These are phyloP conservation scores for Colletotrichum trifolii DNA, from an alignment of 2,329 filamentous ascomycete genomes.

Conservation along the genomic window DNA sequence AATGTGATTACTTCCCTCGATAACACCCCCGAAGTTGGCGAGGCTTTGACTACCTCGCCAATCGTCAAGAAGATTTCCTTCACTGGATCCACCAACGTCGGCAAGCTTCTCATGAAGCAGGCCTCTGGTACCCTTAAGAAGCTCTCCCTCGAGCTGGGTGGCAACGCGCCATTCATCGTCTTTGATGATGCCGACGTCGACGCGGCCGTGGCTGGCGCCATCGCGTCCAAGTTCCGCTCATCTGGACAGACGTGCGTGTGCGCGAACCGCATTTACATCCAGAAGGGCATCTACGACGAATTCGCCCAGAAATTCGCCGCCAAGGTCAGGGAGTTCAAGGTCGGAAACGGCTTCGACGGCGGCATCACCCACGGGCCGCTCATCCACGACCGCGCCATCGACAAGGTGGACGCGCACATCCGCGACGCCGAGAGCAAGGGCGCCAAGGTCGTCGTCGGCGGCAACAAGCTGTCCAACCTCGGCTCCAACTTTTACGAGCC, in stretches of 20 bases:
- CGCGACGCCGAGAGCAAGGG: conserved; percentile 83
- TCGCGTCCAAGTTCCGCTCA: conserved; percentile 91
- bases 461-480: conserved; percentile 69
- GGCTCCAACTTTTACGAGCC: conserved; percentile 90
- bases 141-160: conserved; percentile 88
- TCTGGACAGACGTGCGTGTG: conserved; percentile 97
- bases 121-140: conserved; percentile 85
- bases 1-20: conserved; percentile 85
- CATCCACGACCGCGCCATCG: conserved; percentile 84
- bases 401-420: conserved; percentile 84
- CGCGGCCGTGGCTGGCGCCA: conserved; percentile 81
- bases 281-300: conserved; percentile 79
- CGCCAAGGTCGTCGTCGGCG: conserved; percentile 79
- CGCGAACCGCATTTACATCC: conserved; percentile 85
- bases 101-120: conserved; percentile 88
- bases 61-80: conserved; percentile 92
- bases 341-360: conserved; percentile 78
- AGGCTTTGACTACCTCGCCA: conserved; percentile 79
- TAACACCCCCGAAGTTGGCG: conserved; percentile 84
- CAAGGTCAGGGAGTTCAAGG: conserved; percentile 78
- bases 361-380: conserved; percentile 83
- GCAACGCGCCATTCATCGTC: conserved; percentile 95
- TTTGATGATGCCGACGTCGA: conserved; percentile 96
- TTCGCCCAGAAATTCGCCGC: conserved; percentile 77
- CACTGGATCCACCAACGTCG: conserved; percentile 80